Evolutionary conservation across 139 green algal species (phyloP), one percentile per base, ranked within the genome.

Genomic region (Chlamydomonas schloesseri): DNA sequence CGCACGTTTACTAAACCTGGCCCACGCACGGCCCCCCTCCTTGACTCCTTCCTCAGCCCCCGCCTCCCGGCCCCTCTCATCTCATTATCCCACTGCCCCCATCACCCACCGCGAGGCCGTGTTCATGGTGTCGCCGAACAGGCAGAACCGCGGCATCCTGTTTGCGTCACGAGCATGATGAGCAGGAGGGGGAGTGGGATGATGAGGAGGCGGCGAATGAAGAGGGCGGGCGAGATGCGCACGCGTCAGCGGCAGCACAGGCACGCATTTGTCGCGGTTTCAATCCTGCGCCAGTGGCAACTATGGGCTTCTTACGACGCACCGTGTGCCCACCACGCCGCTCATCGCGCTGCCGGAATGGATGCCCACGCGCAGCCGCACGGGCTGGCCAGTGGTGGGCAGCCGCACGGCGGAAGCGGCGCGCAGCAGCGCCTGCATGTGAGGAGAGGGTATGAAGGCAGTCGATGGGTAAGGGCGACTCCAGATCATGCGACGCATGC

Each of bases 321-420:
- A 50, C 42, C 42, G 42, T 50, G 73, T 81, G 62, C 83, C 83
- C 70, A 88, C 83, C 73, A 88, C 83, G 36, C 83, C 83, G 62
- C 73, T 83, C 83, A 88, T 88, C 64, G 73, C 77, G 47, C 73
- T 73, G 46, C 83, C 83, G 46, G n/a, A 65, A 65, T 88, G 83
- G 83, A 88, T 88, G 83, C 83, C 83, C 83, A 88, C 83, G 10
- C 83, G 83, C 65, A 88, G 65, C 4, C 71, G 83, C 73, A 88
- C 83, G 1, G 60, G 60, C 83, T 62, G 37, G 31, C 83, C 83
- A 1, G 23, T 84, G 46, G 21, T 75, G 50, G 83, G 83, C 73
- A 88, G 58, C 3, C 33, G 47, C 6, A 88, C 69, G 64, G 33
- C 58, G 24, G 13, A 31, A 6, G 83, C 83, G 8, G 78, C 83